Conservation (phyloP, 1,284 basidiomycete genomes). For the Ganoderma meredithae region DNA sequence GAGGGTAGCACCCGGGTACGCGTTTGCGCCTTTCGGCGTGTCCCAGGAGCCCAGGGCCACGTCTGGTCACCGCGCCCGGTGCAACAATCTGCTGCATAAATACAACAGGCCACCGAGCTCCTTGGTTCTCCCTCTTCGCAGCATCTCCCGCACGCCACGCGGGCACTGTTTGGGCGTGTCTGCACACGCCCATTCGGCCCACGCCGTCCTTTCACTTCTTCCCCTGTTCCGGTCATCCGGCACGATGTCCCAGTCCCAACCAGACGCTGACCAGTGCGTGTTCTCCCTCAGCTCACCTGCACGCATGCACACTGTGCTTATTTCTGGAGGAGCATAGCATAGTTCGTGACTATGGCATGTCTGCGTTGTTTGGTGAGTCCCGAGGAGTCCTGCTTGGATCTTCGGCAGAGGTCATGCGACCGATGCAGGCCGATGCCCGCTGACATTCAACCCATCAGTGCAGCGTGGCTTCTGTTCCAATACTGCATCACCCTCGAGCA, state of each 20-base stretch:
- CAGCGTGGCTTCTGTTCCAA: conserved; percentile 12
- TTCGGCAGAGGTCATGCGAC: not conserved
- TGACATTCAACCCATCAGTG: not conserved
- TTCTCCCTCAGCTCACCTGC: too few species aligned
- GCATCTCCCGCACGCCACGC: not conserved
- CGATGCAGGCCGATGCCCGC: not conserved
- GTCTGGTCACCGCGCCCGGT: not conserved
- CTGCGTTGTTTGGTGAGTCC: not conserved
- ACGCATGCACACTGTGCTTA: not conserved
- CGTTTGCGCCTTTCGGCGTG: not conserved
- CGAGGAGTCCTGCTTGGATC: too few species aligned
- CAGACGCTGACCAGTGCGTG: conserved; percentile 1
- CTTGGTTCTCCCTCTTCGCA: not conserved
- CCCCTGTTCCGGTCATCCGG: not conserved
- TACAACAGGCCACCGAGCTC: not conserved
- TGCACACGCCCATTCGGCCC: not conserved
- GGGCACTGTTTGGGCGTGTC: not conserved
- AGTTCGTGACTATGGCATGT: not conserved
- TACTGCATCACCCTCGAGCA: conserved; percentile 19
- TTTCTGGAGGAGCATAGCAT: not conserved
- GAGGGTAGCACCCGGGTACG: not conserved
- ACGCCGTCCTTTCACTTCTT: not conserved
- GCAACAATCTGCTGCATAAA: not conserved
- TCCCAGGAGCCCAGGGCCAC: not conserved
- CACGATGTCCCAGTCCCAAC: not conserved